Base-by-base conservation (phyloP, 441 rosid species). In the Corymbia calophylla region DNA sequence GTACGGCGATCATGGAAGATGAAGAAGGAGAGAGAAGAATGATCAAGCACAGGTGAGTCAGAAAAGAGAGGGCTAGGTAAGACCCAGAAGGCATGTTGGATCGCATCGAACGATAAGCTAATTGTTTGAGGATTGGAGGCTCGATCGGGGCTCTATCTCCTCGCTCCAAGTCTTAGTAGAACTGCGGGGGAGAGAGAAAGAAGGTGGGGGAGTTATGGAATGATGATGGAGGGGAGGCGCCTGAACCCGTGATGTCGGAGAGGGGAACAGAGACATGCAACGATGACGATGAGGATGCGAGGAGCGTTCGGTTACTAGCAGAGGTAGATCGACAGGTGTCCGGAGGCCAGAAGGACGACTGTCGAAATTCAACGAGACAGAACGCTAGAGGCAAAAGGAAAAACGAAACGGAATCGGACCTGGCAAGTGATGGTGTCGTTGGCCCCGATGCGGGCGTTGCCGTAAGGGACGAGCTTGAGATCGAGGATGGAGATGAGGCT, bases 401-500 rank as follows among this genome's bases (percentile, higher is more conserved):
- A 39, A 55, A 19, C 62, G 60, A 21, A 39, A 70, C 11, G 11
- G 44, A 12, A 44, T 13, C 49, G 19, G 86, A 89, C 90, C 90
- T 91, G 93, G 90, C 91, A 90, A 53, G 91, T 31, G 88, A 90
- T 86, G 89, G 92, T 86, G 81, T 19, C 54, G 88, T 89, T 89
- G 87, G 88, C 62, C 68, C 89, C 87, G 89, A 90, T 73, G 88
- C 53, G 89, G 90, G 92, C 90, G 87, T 92, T 92, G 17, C 93
- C 93, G 81, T 92, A 90, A 19, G 92, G 93, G 84, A 90, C 85
- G 86, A 92, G 93, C 90, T 88, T 90, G 88, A 92, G 91, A 31
- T 92, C 92, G 86, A 89, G 82, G 47, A 81, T 53, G 87, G 92
- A 86, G 73, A 53, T 32, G 88, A 92, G 90, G 25, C 82, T 68